These are phyloP conservation scores for Blastomyces percursus DNA, from an alignment of 2,329 filamentous ascomycete species.

Conservation along the genomic window DNA sequence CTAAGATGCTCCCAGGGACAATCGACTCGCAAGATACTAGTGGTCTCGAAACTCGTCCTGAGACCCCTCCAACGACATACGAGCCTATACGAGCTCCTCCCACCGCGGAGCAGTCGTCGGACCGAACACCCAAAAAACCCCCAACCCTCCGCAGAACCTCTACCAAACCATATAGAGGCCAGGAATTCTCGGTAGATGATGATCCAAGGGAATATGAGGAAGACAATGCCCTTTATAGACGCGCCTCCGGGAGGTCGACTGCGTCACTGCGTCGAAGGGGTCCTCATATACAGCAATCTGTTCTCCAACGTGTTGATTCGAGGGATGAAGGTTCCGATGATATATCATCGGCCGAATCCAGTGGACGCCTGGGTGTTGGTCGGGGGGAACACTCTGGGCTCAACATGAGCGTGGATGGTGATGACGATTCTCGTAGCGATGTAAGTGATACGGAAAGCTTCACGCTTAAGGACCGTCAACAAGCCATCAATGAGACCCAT, in stretches of 20 bases:
- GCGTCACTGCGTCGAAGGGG: slow-evolving; percentile 32
- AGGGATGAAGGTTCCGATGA: slow-evolving; percentile 31
- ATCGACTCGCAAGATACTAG: slow-evolving; percentile 20
- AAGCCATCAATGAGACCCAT: slow-evolving; percentile 97
- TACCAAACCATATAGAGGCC: slow-evolving; percentile 69
- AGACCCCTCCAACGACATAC: neutral
- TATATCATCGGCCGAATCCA: slow-evolving; percentile 24
- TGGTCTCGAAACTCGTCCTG: slow-evolving; percentile 4
- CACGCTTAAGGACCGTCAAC: slow-evolving; percentile 89
- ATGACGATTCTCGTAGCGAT: slow-evolving; percentile 57
- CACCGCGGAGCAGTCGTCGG: slow-evolving; percentile 24
- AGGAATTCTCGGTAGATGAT: slow-evolving; percentile 85
- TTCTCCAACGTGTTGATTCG: slow-evolving; percentile 28
- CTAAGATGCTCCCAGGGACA: slow-evolving; percentile 17
- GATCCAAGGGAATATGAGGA: slow-evolving; percentile 68
- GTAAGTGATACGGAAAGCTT: slow-evolving; percentile 94
- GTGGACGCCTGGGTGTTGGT: slow-evolving; percentile 23
- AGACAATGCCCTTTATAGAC: slow-evolving; percentile 33
- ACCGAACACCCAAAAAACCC: slow-evolving; percentile 55
- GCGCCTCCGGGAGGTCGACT: slow-evolving; percentile 20
- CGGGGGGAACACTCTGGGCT: slow-evolving; percentile 32
- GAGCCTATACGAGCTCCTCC: slow-evolving; percentile 37
- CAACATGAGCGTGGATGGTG: slow-evolving; percentile 41
- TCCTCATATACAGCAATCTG: slow-evolving; percentile 22
- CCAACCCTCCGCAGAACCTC: slow-evolving; percentile 61